Percentiles rank a stretch among this genome's conserved stretches.
These are phyloP conservation scores for Syzygium aqueum DNA, from an alignment of 345 rosid genomes.

Conservation along the genomic window DNA sequence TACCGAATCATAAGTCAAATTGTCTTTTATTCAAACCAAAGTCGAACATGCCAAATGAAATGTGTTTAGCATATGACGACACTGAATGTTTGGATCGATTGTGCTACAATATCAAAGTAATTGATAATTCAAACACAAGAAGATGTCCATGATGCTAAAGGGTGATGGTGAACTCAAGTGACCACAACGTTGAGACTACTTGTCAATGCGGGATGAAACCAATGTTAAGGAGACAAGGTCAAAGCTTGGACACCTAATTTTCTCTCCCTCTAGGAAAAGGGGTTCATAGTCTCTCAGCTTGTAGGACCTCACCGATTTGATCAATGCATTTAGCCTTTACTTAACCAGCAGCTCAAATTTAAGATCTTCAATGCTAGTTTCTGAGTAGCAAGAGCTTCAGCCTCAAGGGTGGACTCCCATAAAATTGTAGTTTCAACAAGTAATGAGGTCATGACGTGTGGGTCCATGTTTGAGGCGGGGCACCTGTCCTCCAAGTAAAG, in stretches of 20 bases:
- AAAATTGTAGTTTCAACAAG: conserved; percentile 74
- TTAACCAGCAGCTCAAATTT: neutral
- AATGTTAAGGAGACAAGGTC: neutral
- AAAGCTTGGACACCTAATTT: neutral
- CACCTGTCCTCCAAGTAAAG: conserved; percentile 53
- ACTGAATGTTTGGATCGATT: neutral
- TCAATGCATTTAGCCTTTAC: neutral
- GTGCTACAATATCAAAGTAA: too few relatives aligned
- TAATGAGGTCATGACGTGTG: conserved; percentile 64
- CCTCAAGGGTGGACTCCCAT: conserved; percentile 76
- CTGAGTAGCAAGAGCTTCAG: conserved; percentile 89
- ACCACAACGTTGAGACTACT: neutral
- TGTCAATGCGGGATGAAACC: neutral
- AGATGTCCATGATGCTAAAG: neutral
- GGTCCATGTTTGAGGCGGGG: conserved; percentile 98
- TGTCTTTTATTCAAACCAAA: too few relatives aligned
- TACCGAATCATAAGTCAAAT: too few relatives aligned
- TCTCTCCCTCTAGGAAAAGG: neutral
- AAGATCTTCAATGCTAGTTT: conserved; percentile 57
- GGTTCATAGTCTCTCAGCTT: neutral
- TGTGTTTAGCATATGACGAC: neutral
- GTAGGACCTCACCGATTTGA: neutral
- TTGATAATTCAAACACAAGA: neutral
- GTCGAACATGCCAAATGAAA: too few relatives aligned
- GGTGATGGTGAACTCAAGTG: neutral